phyloP scores from a whole-genome alignment of 2,329 filamentous ascomycete genomes.

The Sporothrix mexicana region DNA sequence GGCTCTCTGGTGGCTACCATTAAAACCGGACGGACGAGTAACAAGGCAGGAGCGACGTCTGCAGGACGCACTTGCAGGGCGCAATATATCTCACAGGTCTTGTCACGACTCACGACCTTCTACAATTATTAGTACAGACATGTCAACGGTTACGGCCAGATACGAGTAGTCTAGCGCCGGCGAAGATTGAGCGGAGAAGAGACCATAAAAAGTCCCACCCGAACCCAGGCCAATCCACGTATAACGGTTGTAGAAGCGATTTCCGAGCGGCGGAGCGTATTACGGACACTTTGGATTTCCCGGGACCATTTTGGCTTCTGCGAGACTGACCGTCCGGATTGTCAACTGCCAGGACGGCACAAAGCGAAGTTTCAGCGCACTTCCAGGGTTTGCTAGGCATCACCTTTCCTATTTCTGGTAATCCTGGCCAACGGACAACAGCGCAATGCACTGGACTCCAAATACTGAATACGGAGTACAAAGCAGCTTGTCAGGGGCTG shows the following conservation, averaged over 20 bases:
- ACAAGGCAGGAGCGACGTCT: not conserved
- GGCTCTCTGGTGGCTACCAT: not conserved
- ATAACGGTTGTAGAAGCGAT: not conserved
- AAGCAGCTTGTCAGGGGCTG: not conserved
- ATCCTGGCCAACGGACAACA: not conserved
- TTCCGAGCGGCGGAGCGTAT: slow-evolving; percentile 20
- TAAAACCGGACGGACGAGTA: not conserved
- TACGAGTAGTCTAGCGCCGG: slow-evolving; percentile 20
- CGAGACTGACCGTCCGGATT: not conserved
- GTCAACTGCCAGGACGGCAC: slow-evolving; percentile 1
- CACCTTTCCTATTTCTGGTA: not conserved
- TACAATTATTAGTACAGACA: not conserved
- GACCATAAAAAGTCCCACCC: not conserved
- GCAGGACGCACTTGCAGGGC: slow-evolving; percentile 7
- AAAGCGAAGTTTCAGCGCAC: slow-evolving; percentile 1
- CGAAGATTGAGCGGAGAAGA: slow-evolving; percentile 10
- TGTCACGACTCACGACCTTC: not conserved
- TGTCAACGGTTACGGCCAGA: slow-evolving; percentile 17
- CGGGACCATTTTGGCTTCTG: not conserved
- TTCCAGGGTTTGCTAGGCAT: not conserved
- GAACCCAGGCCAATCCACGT: slow-evolving; percentile 8
- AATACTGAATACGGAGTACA: not conserved
- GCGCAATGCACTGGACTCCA: not conserved
- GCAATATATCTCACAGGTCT: not conserved
- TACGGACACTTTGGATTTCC: slow-evolving; percentile 5